Conservation (phyloP, 2,329 filamentous ascomycete species). For the Hymenoscyphus albidus region DNA sequence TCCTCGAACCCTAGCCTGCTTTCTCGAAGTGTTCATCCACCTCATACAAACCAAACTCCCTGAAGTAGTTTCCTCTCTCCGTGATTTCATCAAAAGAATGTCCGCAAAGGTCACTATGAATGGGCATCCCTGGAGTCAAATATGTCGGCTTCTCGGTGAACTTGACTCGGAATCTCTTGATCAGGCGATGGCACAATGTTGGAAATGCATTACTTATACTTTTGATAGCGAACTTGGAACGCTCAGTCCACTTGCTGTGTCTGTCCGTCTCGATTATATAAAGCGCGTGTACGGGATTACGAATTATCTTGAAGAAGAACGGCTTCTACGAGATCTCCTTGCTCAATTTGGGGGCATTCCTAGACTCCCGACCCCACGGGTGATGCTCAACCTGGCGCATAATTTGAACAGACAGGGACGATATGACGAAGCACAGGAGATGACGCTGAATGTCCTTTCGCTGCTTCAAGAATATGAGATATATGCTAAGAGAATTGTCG, state of each 20-base stretch:
- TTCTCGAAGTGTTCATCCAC: constrained; percentile 20
- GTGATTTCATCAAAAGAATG: constrained; percentile 15
- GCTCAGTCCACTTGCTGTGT: constrained; percentile 13
- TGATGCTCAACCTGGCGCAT: constrained; percentile 21
- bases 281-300: constrained; percentile 13
- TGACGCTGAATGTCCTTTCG: constrained; percentile 17
- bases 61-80: constrained; percentile 14
- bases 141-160: constrained; percentile 16
- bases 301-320: constrained; percentile 17
- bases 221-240: constrained; percentile 18
- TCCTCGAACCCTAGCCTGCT: constrained; percentile 16
- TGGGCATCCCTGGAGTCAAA: constrained; percentile 16
- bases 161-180: constrained; percentile 17
- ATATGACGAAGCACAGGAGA: constrained; percentile 19
- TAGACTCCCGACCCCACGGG: constrained; percentile 14
- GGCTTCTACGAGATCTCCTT: constrained; percentile 20
- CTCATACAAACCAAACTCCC: constrained; percentile 13
- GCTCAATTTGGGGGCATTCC: constrained; percentile 10
- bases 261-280: constrained; percentile 18
- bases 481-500: constrained; percentile 20
- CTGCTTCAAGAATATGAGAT: constrained; percentile 21
- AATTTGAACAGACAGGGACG: constrained; percentile 22
- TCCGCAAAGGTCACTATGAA: constrained; percentile 11
- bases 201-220: constrained; percentile 19
- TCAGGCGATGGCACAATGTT: constrained; percentile 14